Evolutionary conservation across 2,329 filamentous ascomycete genomes (phyloP).

Genomic region (Thelonectria olida): DNA sequence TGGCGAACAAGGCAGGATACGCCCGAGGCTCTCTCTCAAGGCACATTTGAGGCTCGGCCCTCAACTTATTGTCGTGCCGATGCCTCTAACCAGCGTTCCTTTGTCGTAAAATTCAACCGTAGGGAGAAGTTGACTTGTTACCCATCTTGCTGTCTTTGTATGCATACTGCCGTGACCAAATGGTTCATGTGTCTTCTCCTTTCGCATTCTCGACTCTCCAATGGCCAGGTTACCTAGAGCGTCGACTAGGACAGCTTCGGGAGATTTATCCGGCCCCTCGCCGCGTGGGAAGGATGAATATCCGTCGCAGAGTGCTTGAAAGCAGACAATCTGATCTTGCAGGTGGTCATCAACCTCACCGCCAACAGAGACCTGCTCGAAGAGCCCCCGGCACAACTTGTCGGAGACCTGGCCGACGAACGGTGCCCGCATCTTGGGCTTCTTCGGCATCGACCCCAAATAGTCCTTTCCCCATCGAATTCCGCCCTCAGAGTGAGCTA

Average conservation of each 20-base stretch:
- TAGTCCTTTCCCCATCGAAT: slow-evolving; percentile 61
- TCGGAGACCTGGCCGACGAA: slow-evolving; percentile 54
- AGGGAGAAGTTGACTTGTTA: slow-evolving; percentile 61
- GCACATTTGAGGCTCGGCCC: neutral
- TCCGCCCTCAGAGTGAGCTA: slow-evolving; percentile 58
- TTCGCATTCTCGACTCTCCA: slow-evolving; percentile 43
- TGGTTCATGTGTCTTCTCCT: slow-evolving; percentile 57
- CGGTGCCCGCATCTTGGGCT: slow-evolving; percentile 39
- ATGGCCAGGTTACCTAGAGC: slow-evolving; percentile 43
- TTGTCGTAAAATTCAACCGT: slow-evolving; percentile 59
- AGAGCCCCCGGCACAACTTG: slow-evolving; percentile 56
- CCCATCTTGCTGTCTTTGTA: slow-evolving; percentile 69
- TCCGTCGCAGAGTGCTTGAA: slow-evolving; percentile 66
- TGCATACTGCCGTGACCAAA: slow-evolving; percentile 67
- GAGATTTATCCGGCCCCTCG: slow-evolving; percentile 24
- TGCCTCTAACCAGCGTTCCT: slow-evolving; percentile 60
- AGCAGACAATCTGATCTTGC: slow-evolving; percentile 69
- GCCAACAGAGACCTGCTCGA: slow-evolving; percentile 53
- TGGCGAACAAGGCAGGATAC: no score
- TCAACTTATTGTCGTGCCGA: slow-evolving; percentile 37
- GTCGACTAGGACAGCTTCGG: slow-evolving; percentile 36
- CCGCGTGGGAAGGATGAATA: slow-evolving; percentile 56
- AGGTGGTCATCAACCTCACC: slow-evolving; percentile 65
- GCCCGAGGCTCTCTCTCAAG: neutral
- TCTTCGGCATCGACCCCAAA: slow-evolving; percentile 53